Evolutionary conservation across 257 asterid species (phyloP).

Genomic region (Verbena officinalis): DNA sequence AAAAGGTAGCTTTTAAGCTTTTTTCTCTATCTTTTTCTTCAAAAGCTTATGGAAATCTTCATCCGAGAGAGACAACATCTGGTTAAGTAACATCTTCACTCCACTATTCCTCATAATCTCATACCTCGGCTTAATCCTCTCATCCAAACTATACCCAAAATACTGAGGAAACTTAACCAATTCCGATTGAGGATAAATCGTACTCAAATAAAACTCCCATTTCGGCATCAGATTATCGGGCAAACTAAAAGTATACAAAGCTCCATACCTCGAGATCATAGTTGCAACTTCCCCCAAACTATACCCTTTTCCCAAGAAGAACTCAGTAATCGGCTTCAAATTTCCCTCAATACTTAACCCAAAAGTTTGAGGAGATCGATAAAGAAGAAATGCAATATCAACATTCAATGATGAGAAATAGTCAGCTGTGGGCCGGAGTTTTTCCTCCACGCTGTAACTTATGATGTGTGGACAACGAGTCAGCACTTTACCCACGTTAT

Average conservation of each 20-base stretch:
- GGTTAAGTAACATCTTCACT: slow-evolving; percentile 69
- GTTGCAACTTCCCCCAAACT: slow-evolving; percentile 57
- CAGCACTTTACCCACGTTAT: slow-evolving; percentile 75
- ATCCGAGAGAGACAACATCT: slow-evolving; percentile 71
- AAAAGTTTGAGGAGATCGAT: slow-evolving; percentile 86
- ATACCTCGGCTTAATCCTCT: slow-evolving; percentile 82
- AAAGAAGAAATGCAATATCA: slow-evolving; percentile 65
- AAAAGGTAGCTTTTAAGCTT: slow-evolving; percentile 24
- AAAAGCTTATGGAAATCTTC: slow-evolving; percentile 58
- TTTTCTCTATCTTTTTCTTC: slow-evolving; percentile 62
- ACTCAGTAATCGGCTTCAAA: slow-evolving; percentile 78
- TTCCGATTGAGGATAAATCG: slow-evolving; percentile 69
- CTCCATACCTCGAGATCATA: slow-evolving; percentile 79
- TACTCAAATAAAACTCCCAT: slow-evolving; percentile 81
- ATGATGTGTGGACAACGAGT: slow-evolving; percentile 86
- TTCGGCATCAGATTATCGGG: slow-evolving; percentile 64
- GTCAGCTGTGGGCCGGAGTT: slow-evolving; percentile 79
- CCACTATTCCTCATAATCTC: slow-evolving; percentile 57
- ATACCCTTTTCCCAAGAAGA: slow-evolving; percentile 73
- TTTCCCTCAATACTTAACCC: slow-evolving; percentile 87
- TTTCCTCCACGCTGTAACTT: slow-evolving; percentile 86
- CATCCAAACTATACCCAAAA: slow-evolving; percentile 87
- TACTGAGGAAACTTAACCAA: slow-evolving; percentile 87
- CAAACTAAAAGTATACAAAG: slow-evolving; percentile 83
- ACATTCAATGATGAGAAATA: slow-evolving; percentile 73